Evolutionary conservation across 2,329 filamentous ascomycete species (phyloP).

Genomic region (Neurospora sp.): DNA sequence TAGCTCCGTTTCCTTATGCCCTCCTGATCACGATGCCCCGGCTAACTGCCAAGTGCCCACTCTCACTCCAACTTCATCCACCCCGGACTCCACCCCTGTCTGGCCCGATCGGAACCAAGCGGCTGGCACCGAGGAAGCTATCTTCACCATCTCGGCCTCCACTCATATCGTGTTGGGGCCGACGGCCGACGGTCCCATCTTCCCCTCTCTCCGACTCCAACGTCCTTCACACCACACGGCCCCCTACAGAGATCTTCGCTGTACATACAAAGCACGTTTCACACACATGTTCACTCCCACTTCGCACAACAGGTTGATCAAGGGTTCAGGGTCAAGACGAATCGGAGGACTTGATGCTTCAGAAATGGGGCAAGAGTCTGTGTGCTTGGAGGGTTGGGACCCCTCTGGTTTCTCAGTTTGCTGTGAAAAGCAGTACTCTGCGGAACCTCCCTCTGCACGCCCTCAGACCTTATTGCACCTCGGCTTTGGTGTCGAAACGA

Average conservation of each 20-base stretch:
- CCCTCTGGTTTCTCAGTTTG: background rate
- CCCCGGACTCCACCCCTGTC: constrained; percentile 11
- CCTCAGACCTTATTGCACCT: constrained; percentile 11
- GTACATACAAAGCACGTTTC: background rate
- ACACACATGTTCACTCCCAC: background rate
- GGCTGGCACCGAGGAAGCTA: constrained; percentile 4
- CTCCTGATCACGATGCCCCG: background rate
- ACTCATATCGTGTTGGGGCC: constrained; percentile 9
- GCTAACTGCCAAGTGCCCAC: background rate
- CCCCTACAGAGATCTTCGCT: background rate
- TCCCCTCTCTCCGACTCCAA: constrained; percentile 11
- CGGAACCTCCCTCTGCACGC: background rate
- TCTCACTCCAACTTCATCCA: constrained; percentile 9
- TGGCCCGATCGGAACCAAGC: constrained; percentile 13
- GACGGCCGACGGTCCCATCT: constrained; percentile 13
- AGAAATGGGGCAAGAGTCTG: background rate
- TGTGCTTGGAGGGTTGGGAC: background rate
- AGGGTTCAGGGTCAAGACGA: background rate
- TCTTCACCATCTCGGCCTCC: background rate
- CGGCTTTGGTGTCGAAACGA: constrained; percentile 18
- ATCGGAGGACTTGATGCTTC: background rate
- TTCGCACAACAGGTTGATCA: background rate
- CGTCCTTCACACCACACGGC: background rate
- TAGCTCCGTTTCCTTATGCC: background rate
- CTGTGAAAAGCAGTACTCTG: background rate